Conservation (phyloP, 164 flowering plant species). For the Magnolia changhungtana region DNA sequence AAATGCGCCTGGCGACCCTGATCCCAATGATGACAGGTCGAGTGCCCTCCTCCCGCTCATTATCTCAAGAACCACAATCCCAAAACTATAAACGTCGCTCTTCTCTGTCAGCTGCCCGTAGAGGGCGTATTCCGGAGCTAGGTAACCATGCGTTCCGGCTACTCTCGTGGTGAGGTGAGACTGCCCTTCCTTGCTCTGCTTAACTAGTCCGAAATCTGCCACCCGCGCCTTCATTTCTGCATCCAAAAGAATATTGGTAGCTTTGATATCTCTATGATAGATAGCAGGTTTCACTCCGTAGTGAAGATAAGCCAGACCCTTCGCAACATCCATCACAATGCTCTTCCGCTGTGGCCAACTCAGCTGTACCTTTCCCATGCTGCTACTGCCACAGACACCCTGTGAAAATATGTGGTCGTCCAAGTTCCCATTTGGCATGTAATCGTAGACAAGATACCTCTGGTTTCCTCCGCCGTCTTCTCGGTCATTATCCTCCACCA, state of each 20-base stretch:
- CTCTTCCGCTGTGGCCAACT: conserved; percentile 72
- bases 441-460: conserved; percentile 64
- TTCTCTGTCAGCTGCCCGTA: conserved; percentile 87
- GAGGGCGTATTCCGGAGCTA: conserved; percentile 85
- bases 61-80: conserved; percentile 69
- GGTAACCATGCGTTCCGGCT: conserved; percentile 85
- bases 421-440: conserved; percentile 77
- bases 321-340: conserved; percentile 74
- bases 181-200: conserved; percentile 66
- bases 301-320: conserved; percentile 74
- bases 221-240: conserved; percentile 70
- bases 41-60: conserved; percentile 85
- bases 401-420: conserved; percentile 41
- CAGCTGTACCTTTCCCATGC: conserved; percentile 22
- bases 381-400: conserved; percentile 2
- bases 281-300: conserved; percentile 82
- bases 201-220: conserved; percentile 80
- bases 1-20: conserved; percentile 28
- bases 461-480: conserved; percentile 25
- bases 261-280: conserved; percentile 75
- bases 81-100: conserved; percentile 88
- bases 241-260: conserved; percentile 75
- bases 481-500: conserved; percentile 28
- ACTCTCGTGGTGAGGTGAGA: conserved; percentile 87
- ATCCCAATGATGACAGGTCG: conserved; percentile 40